Conservation (phyloP, 495 filamentous ascomycete species). For the Talaromyces trachyspermus region DNA sequence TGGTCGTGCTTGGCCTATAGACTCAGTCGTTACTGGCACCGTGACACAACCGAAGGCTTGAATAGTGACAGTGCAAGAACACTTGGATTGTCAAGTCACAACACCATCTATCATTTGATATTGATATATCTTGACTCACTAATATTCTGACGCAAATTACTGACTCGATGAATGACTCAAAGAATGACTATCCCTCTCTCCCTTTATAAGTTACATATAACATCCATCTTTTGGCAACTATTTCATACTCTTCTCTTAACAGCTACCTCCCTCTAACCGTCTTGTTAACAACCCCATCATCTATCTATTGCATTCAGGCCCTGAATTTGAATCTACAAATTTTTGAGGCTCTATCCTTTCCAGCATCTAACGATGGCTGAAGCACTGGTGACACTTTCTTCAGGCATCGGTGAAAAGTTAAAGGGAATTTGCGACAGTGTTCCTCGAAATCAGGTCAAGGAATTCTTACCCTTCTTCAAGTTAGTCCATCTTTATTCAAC, state of each 20-base stretch:
- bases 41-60: not conserved
- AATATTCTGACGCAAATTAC: not conserved
- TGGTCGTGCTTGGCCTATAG: too few species aligned
- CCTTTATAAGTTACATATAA: too few species aligned
- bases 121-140: not conserved
- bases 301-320: not conserved
- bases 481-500: not conserved
- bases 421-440: not conserved
- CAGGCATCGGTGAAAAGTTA: not conserved
- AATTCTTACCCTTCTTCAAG: not conserved
- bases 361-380: not conserved
- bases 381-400: not conserved
- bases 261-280: not conserved
- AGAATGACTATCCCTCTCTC: not conserved
- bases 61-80: not conserved
- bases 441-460: not conserved
- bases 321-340: not conserved
- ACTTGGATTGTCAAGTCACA: not conserved
- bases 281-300: not conserved
- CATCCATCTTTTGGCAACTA: not conserved
- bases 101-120: not conserved
- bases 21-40: too few species aligned
- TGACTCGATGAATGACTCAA: not conserved
- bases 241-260: not conserved
- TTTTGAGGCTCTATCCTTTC: not conserved